Evolutionary conservation across 202 grass and related monocot genomes (phyloP).

Genomic region (Elaeis oleifera): DNA sequence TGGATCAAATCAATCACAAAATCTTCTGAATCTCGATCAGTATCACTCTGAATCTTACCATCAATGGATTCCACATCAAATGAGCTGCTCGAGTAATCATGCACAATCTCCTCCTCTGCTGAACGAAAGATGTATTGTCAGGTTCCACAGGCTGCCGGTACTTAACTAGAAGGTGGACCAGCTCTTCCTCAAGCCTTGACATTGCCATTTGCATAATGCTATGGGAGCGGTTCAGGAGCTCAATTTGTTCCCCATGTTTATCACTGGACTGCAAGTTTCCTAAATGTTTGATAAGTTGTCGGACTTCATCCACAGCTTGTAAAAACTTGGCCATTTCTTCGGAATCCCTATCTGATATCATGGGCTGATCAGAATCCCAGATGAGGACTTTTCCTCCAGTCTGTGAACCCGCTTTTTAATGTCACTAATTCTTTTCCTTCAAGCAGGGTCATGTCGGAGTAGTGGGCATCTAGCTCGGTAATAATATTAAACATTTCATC

Average conservation of each 20-base stretch:
- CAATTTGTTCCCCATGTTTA: conserved; percentile 9
- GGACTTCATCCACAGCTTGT: conserved; percentile 51
- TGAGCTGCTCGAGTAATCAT: conserved; percentile 74
- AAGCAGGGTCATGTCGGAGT: conserved; percentile 37
- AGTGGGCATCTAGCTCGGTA: background rate
- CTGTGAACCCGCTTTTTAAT: conserved; percentile 39
- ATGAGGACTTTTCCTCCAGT: conserved; percentile 46
- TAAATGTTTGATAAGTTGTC: conserved; percentile 48
- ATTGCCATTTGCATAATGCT: conserved; percentile 70
- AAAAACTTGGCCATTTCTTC: conserved; percentile 64
- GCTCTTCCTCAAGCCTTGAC: conserved; percentile 77
- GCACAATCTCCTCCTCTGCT: conserved; percentile 44
- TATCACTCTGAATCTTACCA: conserved; percentile 35
- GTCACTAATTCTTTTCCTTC: conserved; percentile 43
- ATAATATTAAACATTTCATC: conserved; percentile 35
- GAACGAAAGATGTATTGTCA: conserved; percentile 54
- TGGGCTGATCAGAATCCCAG: conserved; percentile 39
- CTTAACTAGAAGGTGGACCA: conserved; percentile 58
- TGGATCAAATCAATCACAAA: conserved; percentile 59
- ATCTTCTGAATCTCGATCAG: conserved; percentile 32
- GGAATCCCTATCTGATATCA: conserved; percentile 19
- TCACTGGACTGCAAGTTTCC: conserved; percentile 18
- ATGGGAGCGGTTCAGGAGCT: conserved; percentile 40
- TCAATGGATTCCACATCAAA: conserved; percentile 70
- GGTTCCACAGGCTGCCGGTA: conserved; percentile 53